Percentiles rank a stretch among this genome's conserved stretches.
Conservation (phyloP, 768 basidiomycete genomes). For the Auricularia sp. region DNA sequence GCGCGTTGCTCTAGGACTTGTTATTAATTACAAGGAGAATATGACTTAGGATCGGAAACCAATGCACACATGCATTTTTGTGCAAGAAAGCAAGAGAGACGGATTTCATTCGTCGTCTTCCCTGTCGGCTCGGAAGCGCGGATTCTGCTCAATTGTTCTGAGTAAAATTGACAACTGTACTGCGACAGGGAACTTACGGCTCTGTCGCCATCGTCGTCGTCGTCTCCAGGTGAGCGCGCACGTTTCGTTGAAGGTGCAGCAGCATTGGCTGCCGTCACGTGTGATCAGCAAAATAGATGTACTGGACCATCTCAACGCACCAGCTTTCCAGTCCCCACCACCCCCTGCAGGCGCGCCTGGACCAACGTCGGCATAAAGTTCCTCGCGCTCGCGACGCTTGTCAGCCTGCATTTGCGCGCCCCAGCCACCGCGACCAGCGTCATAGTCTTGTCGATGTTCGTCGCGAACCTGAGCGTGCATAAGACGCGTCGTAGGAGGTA, state of each 20-base stretch:
- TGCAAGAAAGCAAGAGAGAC: no score
- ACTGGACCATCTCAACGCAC: not conserved
- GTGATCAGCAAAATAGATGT: not conserved
- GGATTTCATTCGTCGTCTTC: slow-evolving; percentile 9
- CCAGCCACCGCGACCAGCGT: slow-evolving; percentile 92
- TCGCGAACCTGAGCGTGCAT: slow-evolving; percentile 52
- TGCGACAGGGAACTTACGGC: not conserved
- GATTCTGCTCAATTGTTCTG: slow-evolving; percentile 9
- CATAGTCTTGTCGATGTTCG: slow-evolving; percentile 94
- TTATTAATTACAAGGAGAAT: no score
- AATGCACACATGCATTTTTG: no score
- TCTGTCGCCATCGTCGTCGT: slow-evolving; percentile 20
- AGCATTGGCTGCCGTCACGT: not conserved
- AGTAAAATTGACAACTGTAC: not conserved
- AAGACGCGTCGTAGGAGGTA: slow-evolving; percentile 2
- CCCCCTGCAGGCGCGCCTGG: slow-evolving; percentile 76
- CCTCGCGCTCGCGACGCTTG: slow-evolving; percentile 72
- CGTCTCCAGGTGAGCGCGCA: slow-evolving; percentile 9
- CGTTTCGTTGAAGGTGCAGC: not conserved
- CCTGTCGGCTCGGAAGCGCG: slow-evolving; percentile 16
- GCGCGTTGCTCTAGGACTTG: no score
- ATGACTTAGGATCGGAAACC: no score
- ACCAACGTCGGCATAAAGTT: slow-evolving; percentile 74
- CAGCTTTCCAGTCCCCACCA: slow-evolving; percentile 73
- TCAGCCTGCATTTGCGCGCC: slow-evolving; percentile 80